phyloP scores from a whole-genome alignment of 768 basidiomycete genomes.

The Wakefieldia striispora region DNA sequence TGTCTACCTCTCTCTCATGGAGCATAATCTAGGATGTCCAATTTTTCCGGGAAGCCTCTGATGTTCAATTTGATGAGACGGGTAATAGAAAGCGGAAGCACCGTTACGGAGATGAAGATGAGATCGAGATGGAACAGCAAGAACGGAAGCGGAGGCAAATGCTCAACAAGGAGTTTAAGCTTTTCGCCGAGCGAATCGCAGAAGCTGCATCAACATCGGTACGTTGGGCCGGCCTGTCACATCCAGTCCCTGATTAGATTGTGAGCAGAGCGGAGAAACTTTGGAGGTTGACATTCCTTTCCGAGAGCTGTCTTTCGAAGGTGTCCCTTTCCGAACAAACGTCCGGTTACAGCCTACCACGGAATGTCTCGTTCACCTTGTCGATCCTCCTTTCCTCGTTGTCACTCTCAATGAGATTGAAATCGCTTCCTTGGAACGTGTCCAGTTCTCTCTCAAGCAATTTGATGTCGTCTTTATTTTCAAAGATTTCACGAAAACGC shows the following conservation, averaged over 20 bases:
- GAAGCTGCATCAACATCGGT: conserved; percentile 80
- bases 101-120: conserved; percentile 97
- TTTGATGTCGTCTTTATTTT: conserved; percentile 98
- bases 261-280: conserved; percentile 68
- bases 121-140: conserved; percentile 98
- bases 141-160: conserved; percentile 86
- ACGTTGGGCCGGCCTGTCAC: conserved; percentile 26
- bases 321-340: conserved; percentile 94
- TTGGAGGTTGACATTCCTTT: conserved; percentile 96
- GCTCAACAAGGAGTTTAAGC: conserved; percentile 92
- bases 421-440: conserved; percentile 94
- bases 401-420: conserved; percentile 94
- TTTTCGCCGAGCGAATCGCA: conserved; percentile 89
- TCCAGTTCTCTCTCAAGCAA: conserved; percentile 93
- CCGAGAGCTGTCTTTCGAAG: conserved; percentile 94
- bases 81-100: conserved; percentile 98
- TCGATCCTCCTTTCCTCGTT: conserved; percentile 94
- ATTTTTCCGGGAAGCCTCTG: conserved; percentile 97
- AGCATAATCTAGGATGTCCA: conserved; percentile 74
- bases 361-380: conserved; percentile 92
- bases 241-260: background rate
- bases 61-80: conserved; percentile 97
- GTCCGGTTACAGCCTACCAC: conserved; percentile 95
- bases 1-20: background rate
- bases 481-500: conserved; percentile 90